Conservation (phyloP, 1,284 basidiomycete species). For the Boletus semigastroideus region DNA sequence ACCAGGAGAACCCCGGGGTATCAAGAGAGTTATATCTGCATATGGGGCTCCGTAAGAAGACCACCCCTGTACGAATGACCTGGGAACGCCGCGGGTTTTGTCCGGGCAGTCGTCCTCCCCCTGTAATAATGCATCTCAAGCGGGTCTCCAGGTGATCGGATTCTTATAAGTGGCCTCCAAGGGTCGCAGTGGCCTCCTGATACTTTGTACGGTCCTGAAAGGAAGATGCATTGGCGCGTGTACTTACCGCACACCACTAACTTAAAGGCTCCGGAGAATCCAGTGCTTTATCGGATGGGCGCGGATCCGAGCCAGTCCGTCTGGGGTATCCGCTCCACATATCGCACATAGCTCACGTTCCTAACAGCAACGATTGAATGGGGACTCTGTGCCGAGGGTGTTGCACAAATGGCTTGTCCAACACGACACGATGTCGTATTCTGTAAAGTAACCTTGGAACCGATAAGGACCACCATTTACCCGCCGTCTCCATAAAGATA, state of each 20-base stretch:
- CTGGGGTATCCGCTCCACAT: no score
- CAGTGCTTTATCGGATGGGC: no score
- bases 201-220: background rate
- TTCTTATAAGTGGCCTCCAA: slow-evolving; percentile 4
- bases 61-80: slow-evolving; percentile 6
- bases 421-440: no score
- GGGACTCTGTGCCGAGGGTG: no score
- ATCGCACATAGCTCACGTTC: no score
- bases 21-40: slow-evolving; percentile 18
- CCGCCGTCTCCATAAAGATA: background rate
- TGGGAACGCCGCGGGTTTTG: slow-evolving; percentile 24
- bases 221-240: background rate
- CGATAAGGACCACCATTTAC: background rate
- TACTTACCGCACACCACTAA: background rate
- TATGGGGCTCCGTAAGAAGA: slow-evolving; percentile 16
- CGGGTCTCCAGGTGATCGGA: slow-evolving; percentile 8
- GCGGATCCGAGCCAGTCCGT: no score
- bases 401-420: no score
- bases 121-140: background rate
- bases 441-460: no score
- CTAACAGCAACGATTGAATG: no score
- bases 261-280: background rate
- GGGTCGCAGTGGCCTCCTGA: background rate
- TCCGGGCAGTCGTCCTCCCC: slow-evolving; percentile 5
- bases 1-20: background rate